Percentiles rank a stretch among this genome's conserved stretches.
Conservation (phyloP, 1,139 yeast genomes). For the Suhomyces bokatorum region DNA sequence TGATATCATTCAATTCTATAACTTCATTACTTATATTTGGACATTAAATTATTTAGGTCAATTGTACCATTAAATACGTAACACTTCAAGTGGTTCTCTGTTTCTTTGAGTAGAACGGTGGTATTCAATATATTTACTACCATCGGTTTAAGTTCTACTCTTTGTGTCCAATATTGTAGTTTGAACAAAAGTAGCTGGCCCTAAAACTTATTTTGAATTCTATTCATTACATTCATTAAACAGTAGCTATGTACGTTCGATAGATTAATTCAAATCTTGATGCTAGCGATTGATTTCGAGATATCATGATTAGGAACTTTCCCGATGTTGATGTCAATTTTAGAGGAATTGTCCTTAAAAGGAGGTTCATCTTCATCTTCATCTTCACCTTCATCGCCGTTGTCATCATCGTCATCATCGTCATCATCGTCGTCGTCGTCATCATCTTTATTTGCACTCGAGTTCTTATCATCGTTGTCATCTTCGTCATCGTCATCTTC, state of each 20-base stretch:
- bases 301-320: constrained; percentile 1
- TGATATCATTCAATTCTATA: neutral
- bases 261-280: neutral
- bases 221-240: constrained; percentile 5
- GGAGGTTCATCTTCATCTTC: constrained; percentile 27
- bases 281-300: neutral
- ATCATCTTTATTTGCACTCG: constrained; percentile 34
- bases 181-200: too few relatives aligned
- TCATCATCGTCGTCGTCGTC: constrained; percentile 44
- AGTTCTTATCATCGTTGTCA: constrained; percentile 29
- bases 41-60: neutral
- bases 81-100: too few relatives aligned
- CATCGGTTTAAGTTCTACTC: too few relatives aligned
- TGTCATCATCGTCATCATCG: constrained; percentile 43
- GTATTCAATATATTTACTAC: too few relatives aligned
- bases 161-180: too few relatives aligned
- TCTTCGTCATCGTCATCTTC: constrained; percentile 68
- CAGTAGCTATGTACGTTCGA: neutral
- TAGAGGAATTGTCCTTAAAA: neutral
- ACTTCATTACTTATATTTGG: constrained; percentile 1
- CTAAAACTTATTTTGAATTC: neutral
- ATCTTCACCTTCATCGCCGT: constrained; percentile 44
- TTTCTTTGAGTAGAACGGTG: too few relatives aligned
- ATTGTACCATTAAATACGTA: too few relatives aligned
- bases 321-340: neutral